phyloP scores from a whole-genome alignment of 345 rosid genomes.

The Capsella bursapastoris region DNA sequence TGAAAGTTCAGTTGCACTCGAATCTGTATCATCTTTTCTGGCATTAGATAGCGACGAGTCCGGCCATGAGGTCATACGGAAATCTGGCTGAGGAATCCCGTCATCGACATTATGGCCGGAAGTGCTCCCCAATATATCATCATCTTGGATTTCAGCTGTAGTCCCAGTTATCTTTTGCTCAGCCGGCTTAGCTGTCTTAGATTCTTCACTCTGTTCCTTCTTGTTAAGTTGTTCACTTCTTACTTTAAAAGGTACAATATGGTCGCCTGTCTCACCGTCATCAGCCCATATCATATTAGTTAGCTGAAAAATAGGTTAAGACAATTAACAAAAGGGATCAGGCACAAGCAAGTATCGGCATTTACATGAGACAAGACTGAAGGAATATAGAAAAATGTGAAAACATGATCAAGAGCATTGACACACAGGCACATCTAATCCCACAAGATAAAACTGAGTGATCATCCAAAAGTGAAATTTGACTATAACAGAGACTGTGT shows the following conservation, averaged over 20 bases:
- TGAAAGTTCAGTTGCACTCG: slow-evolving; percentile 56
- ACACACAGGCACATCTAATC: background rate
- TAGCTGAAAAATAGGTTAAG: slow-evolving; percentile 56
- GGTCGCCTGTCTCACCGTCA: slow-evolving; percentile 70
- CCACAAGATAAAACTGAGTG: background rate
- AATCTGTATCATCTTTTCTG: slow-evolving; percentile 52
- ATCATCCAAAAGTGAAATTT: background rate
- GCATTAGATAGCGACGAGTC: slow-evolving; percentile 54
- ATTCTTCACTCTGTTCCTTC: slow-evolving; percentile 59
- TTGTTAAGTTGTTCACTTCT: slow-evolving; percentile 52
- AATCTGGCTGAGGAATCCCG: slow-evolving; percentile 54
- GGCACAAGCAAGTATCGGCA: slow-evolving; percentile 19
- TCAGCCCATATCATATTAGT: slow-evolving; percentile 89
- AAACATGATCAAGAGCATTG: slow-evolving; percentile 5
- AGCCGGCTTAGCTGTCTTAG: slow-evolving; percentile 45
- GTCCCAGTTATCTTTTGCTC: slow-evolving; percentile 51
- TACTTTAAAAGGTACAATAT: slow-evolving; percentile 73
- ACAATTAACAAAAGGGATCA: slow-evolving; percentile 25
- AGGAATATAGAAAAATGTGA: background rate
- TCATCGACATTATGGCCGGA: slow-evolving; percentile 49
- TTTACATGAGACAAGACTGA: slow-evolving; percentile 14
- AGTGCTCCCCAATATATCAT: slow-evolving; percentile 51
- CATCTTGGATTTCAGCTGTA: slow-evolving; percentile 49
- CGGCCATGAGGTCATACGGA: slow-evolving; percentile 62
- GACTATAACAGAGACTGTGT: background rate